Percentiles rank a stretch among this genome's conserved stretches.
Evolutionary conservation across 106 monocot genomes (phyloP).

Genomic region (Amphibolis antarctica): DNA sequence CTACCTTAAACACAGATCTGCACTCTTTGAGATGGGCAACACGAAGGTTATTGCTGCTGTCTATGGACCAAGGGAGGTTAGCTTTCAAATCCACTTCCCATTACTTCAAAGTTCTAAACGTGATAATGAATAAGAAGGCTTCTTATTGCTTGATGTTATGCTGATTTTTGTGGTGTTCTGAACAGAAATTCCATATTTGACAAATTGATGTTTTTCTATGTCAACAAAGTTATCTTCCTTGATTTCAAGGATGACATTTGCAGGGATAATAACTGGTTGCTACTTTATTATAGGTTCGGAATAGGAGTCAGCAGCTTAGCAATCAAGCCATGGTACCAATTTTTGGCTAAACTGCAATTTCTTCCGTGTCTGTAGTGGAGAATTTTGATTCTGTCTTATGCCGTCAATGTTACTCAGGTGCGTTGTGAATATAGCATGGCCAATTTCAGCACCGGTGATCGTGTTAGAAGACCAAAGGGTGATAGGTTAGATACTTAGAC

Average conservation of each 20-base stretch:
- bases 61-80: conserved; percentile 83
- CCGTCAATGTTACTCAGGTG: conserved; percentile 31
- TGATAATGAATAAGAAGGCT: no score
- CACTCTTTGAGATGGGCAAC: conserved; percentile 93
- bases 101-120: no score
- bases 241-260: not conserved
- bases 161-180: no score
- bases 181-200: no score
- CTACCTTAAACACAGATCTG: conserved; percentile 42
- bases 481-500: conserved; percentile 76
- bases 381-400: not conserved
- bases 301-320: conserved; percentile 58
- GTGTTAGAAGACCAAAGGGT: conserved; percentile 76
- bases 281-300: conserved; percentile 50
- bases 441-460: conserved; percentile 94
- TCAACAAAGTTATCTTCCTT: no score
- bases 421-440: conserved; percentile 97
- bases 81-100: not conserved
- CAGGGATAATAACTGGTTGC: conserved; percentile 3
- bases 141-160: no score
- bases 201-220: no score
- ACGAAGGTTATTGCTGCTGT: conserved; percentile 95
- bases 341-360: not conserved
- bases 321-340: conserved; percentile 63
- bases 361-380: not conserved